Conservation (phyloP, 2,329 filamentous ascomycete genomes). For the Fusarium sp. region DNA sequence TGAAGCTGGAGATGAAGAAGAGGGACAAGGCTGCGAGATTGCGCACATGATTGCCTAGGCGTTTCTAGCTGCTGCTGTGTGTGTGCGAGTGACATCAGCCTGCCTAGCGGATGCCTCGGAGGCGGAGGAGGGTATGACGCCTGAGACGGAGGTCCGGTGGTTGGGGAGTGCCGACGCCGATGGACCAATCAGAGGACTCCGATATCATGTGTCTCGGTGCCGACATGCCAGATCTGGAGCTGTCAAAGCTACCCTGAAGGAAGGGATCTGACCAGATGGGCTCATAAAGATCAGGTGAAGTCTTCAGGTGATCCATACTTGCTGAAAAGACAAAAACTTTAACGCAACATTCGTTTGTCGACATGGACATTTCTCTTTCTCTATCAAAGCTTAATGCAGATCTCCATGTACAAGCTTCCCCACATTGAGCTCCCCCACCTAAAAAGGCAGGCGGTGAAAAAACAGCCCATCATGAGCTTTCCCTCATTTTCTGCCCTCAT, state of each 20-base stretch:
- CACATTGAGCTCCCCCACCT: background rate
- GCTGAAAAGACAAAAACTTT: background rate
- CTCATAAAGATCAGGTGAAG: slow-evolving; percentile 14
- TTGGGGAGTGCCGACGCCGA: slow-evolving; percentile 21
- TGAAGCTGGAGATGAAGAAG: slow-evolving; percentile 17
- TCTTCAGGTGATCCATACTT: slow-evolving; percentile 20
- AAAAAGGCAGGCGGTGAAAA: slow-evolving; percentile 41
- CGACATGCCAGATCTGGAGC: slow-evolving; percentile 25
- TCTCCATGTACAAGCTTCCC: background rate
- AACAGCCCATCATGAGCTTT: slow-evolving; percentile 31
- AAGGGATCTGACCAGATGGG: background rate
- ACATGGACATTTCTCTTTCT: background rate
- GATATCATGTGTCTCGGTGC: slow-evolving; percentile 30
- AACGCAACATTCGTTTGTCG: background rate
- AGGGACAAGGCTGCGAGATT: slow-evolving; percentile 33
- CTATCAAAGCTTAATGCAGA: background rate
- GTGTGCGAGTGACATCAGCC: slow-evolving; percentile 39
- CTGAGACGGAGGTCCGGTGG: slow-evolving; percentile 24
- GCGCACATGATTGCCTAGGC: slow-evolving; percentile 40
- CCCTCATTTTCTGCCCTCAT: slow-evolving; percentile 33
- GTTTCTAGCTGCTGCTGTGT: slow-evolving; percentile 19
- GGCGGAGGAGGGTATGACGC: slow-evolving; percentile 39
- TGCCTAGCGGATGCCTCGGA: slow-evolving; percentile 38
- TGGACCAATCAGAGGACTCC: slow-evolving; percentile 30
- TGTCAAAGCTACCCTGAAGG: slow-evolving; percentile 19